phyloP scores from a whole-genome alignment of 2,329 filamentous ascomycete species.

The Hymenoscyphus infarciens region DNA sequence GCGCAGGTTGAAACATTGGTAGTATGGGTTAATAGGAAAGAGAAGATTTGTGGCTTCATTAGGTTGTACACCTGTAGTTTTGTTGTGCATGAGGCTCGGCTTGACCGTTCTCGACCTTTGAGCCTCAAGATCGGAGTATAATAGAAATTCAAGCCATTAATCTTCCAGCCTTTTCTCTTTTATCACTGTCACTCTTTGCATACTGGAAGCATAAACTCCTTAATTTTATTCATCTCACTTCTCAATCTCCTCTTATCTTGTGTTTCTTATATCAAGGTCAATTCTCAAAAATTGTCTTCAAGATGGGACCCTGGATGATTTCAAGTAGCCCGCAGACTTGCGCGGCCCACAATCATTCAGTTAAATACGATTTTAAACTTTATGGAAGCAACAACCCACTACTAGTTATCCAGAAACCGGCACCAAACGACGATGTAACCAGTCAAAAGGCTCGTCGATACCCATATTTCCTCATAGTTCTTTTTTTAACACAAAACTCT shows the following conservation, averaged over 20 bases:
- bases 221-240: background rate
- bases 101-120: background rate
- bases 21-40: background rate
- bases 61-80: background rate
- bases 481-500: background rate
- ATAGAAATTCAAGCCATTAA: background rate
- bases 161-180: background rate
- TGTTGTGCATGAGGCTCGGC: background rate
- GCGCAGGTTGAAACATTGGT: background rate
- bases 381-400: constrained; percentile 2
- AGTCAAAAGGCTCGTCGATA: background rate
- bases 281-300: no score
- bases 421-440: constrained; percentile 8
- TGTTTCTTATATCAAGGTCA: no score
- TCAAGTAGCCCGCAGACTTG: constrained; percentile 3
- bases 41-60: background rate
- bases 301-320: constrained; percentile 1
- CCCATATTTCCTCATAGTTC: background rate
- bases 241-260: no score
- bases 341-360: background rate
- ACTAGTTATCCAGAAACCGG: background rate
- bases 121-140: no score
- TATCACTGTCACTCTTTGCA: background rate
- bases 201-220: background rate
- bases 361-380: constrained; percentile 3